Evolutionary conservation across 768 basidiomycete genomes (phyloP), one percentile per base, ranked within the genome.

Genomic region (Omphalotus guepiniiformis): DNA sequence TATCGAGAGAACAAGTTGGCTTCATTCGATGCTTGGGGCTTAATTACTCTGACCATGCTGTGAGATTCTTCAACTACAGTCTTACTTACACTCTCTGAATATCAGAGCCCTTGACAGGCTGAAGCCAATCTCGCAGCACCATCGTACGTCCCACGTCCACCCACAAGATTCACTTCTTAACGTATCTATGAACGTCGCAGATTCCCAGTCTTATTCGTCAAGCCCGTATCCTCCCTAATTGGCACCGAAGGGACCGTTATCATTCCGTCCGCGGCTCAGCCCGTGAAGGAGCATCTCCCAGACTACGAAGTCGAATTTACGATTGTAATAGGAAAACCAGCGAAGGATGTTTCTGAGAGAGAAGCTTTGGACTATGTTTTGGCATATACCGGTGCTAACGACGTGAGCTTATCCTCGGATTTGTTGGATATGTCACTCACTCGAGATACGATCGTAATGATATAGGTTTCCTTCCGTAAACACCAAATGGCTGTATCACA

Each of bases 301-400:
- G 88, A 92, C 63, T 92, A 90, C 55, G 88, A 92, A 55, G 86
- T 84, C 45, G 88, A 92, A 54, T 67, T 92, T 23, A 81, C 79
- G 25, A 76, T 95, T 53, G 84, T 93, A 46, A 86, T 95, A 42
- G 90, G 91, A 32, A 90, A 87, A 60, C 60, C 81, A 1, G 83
- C 84, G 12, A 90, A 85, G 70, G 66, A 93, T 58, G 88, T 95
- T 19, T 75, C 80, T 0, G 88, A 88, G 59, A 80, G 71, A 1
- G 81, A 93, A 6, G 92, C 92, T 0, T 72, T 93, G 34, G 84
- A 93, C 61, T 92, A 92, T 55, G 85, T 94, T 15, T 75, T 93
- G 0, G 91, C 79, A 2, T 94, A 91, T 58, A 88, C 85, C 3
- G 84, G 73, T 2, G 85, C 80, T 4, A 91, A 91, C 58, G 88